Evolutionary conservation across 352 stramenopile genomes (phyloP), one percentile per base, ranked within the genome.

Genomic region (Phytophthora parvispora): DNA sequence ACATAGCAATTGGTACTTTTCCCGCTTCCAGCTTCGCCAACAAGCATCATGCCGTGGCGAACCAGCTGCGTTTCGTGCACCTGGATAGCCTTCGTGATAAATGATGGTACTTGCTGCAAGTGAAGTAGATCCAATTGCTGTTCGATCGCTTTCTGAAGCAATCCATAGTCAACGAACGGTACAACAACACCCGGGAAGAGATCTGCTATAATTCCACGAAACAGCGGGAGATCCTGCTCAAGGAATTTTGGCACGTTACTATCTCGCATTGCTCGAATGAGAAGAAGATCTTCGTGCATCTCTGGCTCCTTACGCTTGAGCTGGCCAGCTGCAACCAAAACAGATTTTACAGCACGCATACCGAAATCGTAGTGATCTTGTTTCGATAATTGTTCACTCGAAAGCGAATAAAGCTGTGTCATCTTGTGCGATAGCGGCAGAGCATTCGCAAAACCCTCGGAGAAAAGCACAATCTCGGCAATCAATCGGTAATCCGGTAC

Each of bases 181-280:
- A 98, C 94, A 13, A 98, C 78, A 24, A 98, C 91, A 18, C 95
- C 93, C 0, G 96, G 96, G 56, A 99, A 99, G 3, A 99, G 77
- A 73, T 99, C 96, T 3, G 80, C 89, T 32, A 99, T 94, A 77
- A 99, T 98, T 24, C 95, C 95, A 5, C 92, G 83, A 67, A 99
- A 99, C 9, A 99, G 66, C 18, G 95, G 93, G 28, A 99, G 74
- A 64, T 99, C 96, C 49, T 98, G 91, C 75, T 98, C 89, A 13
- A 99, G 83, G 49, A 98, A 98, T 72, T 99, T 99, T 16, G 96
- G 96, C 2, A 99, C 92, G 64, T 99, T 99, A 43, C 90, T 98
- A 67, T 99, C 96, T 36, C 96, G 90, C 92, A 99, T 98, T 9
- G 96, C 96, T n/a, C 96, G 91, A 64, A 99, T 99, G 15, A 99